These are phyloP conservation scores for Acanthamoeba castellanii DNA, from an alignment of 208 protist genomes.

Conservation along the genomic window DNA sequence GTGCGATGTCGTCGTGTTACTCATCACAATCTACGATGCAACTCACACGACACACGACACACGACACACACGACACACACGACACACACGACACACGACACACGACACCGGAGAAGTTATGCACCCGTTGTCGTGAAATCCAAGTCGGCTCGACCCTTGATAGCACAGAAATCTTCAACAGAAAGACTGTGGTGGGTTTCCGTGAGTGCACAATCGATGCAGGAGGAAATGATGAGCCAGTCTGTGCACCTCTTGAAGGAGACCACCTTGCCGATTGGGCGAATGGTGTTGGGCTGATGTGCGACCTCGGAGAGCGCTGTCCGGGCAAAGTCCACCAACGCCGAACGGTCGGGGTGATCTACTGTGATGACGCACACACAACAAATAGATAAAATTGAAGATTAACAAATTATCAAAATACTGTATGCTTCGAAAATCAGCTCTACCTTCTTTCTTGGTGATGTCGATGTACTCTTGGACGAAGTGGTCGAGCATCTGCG, in stretches of 20 bases:
- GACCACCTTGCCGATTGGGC: conserved; percentile 20
- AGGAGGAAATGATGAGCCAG: neutral
- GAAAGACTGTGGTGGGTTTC: neutral
- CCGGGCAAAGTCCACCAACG: conserved; percentile 1
- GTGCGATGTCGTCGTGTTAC: neutral
- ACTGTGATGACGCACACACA: neutral
- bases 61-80: neutral
- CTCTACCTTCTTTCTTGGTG: neutral
- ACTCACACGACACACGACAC: neutral
- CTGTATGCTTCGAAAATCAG: no score
- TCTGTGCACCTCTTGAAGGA: conserved; percentile 16
- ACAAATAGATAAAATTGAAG: neutral
- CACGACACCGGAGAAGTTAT: neutral
- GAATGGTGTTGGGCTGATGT: conserved; percentile 41
- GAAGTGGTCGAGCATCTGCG: conserved; percentile 48
- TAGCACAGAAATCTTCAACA: conserved; percentile 72
- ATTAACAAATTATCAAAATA: neutral
- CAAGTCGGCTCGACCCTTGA: conserved; percentile 30
- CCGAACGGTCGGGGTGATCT: neutral
- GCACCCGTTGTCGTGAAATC: neutral
- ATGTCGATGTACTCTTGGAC: neutral
- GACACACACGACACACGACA: neutral
- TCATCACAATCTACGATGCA: neutral
- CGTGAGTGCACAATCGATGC: neutral
- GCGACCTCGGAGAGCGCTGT: conserved; percentile 3